Evolutionary conservation across 495 filamentous ascomycete genomes (phyloP), one percentile per base, ranked within the genome.

Genomic region (Podospora sp.): DNA sequence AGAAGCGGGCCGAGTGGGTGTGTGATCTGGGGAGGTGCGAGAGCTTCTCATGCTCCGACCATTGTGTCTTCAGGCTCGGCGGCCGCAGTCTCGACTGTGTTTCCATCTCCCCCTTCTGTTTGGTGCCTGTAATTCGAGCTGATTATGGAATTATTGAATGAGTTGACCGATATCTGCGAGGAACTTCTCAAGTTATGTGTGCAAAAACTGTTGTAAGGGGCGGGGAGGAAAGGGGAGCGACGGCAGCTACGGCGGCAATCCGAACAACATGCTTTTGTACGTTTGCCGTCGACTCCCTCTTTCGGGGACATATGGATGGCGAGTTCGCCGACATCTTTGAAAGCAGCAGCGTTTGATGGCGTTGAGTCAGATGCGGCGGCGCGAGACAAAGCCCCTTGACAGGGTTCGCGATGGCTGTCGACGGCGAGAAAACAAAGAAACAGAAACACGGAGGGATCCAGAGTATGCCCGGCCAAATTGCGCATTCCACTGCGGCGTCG

Each of bases 61-160:
- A 78, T 61, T 81, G 60, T 8, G 80, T 79, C 52, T 77, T 70
- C 46, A 83, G 74, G 66, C 67, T 71, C 16, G 77, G 79, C 16
- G 78, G 80, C 3, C 79, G 78, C 18, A 68, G 59, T 25, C 71
- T 70, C 24, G 71, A 61, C 61, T 70, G 72, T 0, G 74, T 71
- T 57, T 74, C 74, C 74, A 76, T 77, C 33, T 33, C 25, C 16
- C 6, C 0, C 21, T 18, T 46, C 8, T 29, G 14, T 29, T 27
- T 52, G 29, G 8, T 33, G 29, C 29, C 29, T 20, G 18, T 36
- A 0, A 24, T 29, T 11, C 22, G 24, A n/a, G 35, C 24, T 49
- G 2, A 1, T 56, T 56, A 5, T 33, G 25, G 29, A 11, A 62
- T 55, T n/a, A 9, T 55, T 26, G 6, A 22, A 55, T 11, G 8